Evolutionary conservation across 106 monocot genomes (phyloP), one percentile per base, ranked within the genome.

Genomic region (Dendrobium chrysotoxum): DNA sequence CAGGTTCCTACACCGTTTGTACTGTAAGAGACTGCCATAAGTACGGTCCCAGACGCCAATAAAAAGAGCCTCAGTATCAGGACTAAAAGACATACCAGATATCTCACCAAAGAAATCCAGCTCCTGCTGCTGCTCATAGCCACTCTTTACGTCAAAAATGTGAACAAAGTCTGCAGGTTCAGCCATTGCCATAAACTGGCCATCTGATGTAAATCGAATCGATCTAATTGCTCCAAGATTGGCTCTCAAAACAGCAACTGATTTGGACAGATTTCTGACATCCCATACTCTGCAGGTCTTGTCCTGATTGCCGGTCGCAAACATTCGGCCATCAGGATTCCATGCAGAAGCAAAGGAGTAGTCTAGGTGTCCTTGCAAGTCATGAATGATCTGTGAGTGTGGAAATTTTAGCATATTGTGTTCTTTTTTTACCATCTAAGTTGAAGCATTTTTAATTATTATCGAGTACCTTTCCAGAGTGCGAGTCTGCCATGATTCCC

Each of bases 1-100:
- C 1, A 31, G 16, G 38, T 71, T 71, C 35, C 38, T 28, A 5
- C 31, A 17, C 16, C 71, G 71, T 15, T 17, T 82, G 70, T 83
- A 90, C 42, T 90, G 87, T 65, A 90, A 47, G 1, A 90, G 77
- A 65, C 90, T 90, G 39, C 85, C 87, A 41, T 84, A 88, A 26
- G 73, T 84, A 0, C 80, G 81, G 75, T 90, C 90, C 72, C 85
- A 85, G 0, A 90, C 86, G 26, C 90, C 90, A 12, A 90, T 55
- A 26, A 88, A 90, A 21, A 90, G 75, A 77, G 88, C 75, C 28
- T 86, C 90, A 2, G 79, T 75, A 31, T 90, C 88, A 2, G 90
- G 90, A 39, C 86, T 90, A 57, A 90, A 88, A 4, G 85, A 83
- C 20, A 88, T 80, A 2, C 90, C 90, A 0, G 88, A 83, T 21